These are phyloP conservation scores for Tetrastigma voinierianum DNA, from an alignment of 164 flowering plant genomes.

Conservation along the genomic window DNA sequence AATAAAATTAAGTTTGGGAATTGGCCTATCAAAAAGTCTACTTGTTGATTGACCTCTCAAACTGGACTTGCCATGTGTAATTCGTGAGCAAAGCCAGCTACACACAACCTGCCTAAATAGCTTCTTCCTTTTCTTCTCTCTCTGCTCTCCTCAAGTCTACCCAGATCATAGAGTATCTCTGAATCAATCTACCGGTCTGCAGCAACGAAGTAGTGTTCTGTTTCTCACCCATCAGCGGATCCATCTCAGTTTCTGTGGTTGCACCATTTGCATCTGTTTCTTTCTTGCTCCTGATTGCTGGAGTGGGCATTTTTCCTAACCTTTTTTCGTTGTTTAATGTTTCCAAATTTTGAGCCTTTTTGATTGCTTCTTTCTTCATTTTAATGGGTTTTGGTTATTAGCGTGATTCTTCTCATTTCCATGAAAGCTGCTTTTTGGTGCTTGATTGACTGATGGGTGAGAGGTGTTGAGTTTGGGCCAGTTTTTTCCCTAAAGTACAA, in stretches of 20 bases:
- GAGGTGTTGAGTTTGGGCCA: neutral
- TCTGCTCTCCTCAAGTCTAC: too few relatives aligned
- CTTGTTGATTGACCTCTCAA: too few relatives aligned
- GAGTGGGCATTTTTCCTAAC: slow-evolving; percentile 23
- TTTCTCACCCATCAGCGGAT: slow-evolving; percentile 10
- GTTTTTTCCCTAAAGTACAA: neutral
- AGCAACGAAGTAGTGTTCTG: slow-evolving; percentile 17
- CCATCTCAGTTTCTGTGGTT: slow-evolving; percentile 3
- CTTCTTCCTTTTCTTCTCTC: too few relatives aligned
- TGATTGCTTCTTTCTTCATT: neutral
- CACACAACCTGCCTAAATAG: too few relatives aligned
- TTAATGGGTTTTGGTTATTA: neutral
- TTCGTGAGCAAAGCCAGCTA: too few relatives aligned
- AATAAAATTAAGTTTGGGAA: too few relatives aligned
- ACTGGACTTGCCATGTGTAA: too few relatives aligned
- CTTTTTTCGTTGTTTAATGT: neutral
- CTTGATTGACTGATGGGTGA: neutral
- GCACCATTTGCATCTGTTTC: slow-evolving; percentile 22
- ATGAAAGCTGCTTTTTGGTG: neutral
- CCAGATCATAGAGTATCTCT: too few relatives aligned
- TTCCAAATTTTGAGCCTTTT: neutral
- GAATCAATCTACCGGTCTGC: neutral
- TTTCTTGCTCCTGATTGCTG: slow-evolving; percentile 28
- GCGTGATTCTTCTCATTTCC: neutral
- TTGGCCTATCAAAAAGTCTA: too few relatives aligned